Evolutionary conservation across 352 stramenopile species (phyloP).

Genomic region (Phytophthora fragariaefolia): DNA sequence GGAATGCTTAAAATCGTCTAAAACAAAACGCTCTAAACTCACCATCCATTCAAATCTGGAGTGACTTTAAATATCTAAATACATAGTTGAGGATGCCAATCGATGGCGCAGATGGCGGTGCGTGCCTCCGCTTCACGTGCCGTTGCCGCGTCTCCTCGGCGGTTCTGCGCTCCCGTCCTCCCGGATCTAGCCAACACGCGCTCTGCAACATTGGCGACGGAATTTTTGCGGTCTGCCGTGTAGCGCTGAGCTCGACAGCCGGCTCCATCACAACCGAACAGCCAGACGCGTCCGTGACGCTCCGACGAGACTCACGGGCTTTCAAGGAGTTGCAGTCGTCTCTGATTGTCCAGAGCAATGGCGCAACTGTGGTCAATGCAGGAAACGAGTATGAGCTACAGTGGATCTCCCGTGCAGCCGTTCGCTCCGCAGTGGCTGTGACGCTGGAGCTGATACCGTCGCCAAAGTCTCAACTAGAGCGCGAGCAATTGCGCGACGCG

Average conservation of each 20-base stretch:
- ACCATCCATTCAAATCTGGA: too few relatives aligned
- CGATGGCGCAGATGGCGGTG: constrained; percentile 16
- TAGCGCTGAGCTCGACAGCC: constrained; percentile 34
- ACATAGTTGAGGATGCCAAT: constrained; percentile 32
- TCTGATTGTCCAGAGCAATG: constrained; percentile 19
- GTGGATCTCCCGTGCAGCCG: constrained; percentile 55
- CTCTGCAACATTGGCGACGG: constrained; percentile 32
- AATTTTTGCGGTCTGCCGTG: constrained; percentile 49
- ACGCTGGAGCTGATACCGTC: constrained; percentile 49
- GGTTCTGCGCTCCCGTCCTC: constrained; percentile 39
- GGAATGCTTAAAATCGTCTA: too few relatives aligned
- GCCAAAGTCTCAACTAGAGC: constrained; percentile 12
- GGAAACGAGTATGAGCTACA: constrained; percentile 13
- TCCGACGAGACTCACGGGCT: constrained; percentile 24
- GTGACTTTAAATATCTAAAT: too few relatives aligned
- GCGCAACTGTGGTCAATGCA: neutral
- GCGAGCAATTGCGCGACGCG: constrained; percentile 30
- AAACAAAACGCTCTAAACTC: too few relatives aligned
- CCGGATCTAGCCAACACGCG: constrained; percentile 43
- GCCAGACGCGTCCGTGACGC: constrained; percentile 40
- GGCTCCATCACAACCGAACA: neutral
- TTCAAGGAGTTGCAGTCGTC: constrained; percentile 33
- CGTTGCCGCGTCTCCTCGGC: constrained; percentile 55
- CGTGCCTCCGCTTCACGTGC: constrained; percentile 59
- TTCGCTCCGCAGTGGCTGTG: constrained; percentile 55